Base-by-base conservation (phyloP, 805 yeast genomes). In the Torulaspora maleeae region DNA sequence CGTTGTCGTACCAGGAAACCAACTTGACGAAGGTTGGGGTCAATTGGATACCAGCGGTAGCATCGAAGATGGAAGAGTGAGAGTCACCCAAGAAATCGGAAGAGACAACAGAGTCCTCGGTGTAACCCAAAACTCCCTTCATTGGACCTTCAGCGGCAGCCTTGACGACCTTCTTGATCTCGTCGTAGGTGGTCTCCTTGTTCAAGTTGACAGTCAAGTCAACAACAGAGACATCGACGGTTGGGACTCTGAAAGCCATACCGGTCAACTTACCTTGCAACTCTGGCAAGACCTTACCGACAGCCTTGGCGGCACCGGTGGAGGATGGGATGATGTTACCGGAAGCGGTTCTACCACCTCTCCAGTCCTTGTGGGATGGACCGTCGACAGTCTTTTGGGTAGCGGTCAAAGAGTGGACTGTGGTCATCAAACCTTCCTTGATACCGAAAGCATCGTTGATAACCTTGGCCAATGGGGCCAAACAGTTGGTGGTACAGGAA, bases 291-390 rank as follows among this genome's bases (percentile, higher is more conserved):
- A 80, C 85, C 72, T 78, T 79, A 72, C 84, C 85, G 59, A 80
- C 86, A 58, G 84, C 84, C 76, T 80, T 80, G 53, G 86, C 86
- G 58, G 86, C 86, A 76, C 86, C 86, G 45, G 86, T 80, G 56
- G 85, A 78, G 47, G 85, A 80, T 70, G 86, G 86, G 62, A 80
- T 80, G 66, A 80, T 80, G 79, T 80, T 80, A 64, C 80, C 84
- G 52, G 83, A 78, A 63, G 86, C 86, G 60, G 85, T 78, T 75
- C 86, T 77, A 69, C 85, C 86, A 73, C 85, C 85, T 78, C 86
- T 79, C 86, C 86, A 80, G 74, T 80, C 86, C 73, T 80, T 80
- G 74, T 78, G 83, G 67, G 86, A 80, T 66, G 85, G 83, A 73
- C 85, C 85, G 66, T 80, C 86, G 59, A 80, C 86, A 52, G 84